Base-by-base conservation (phyloP, 2,329 filamentous ascomycete genomes). In the Amauroascus verrucosus region DNA sequence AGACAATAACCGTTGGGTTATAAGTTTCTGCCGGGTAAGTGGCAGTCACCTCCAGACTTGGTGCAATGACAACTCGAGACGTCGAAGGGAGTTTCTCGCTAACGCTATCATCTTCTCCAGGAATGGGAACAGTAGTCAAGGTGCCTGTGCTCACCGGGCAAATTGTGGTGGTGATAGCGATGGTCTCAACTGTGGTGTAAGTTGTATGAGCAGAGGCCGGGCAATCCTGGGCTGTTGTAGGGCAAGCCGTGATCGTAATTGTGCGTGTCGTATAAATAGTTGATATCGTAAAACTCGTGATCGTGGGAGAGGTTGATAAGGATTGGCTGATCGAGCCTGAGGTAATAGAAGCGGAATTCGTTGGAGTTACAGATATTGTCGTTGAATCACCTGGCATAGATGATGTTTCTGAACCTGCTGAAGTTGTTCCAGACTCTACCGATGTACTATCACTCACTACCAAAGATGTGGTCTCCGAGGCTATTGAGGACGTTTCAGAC, bases 131-230 rank as follows among this genome's bases (percentile, higher is more conserved):
- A 8, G 48, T 50, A 14, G n/a, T 43, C 16, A 50, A 20, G 14
- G 48, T 41, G 28, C 37, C 37, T 7, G 48, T 32, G 24, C 20
- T 45, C 8, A 44, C 18, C 8, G 49, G 40, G 30, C 49, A 46
- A 16, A 46, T 46, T 13, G 49, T 52, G 6, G 49, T 52, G 11
- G 49, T 52, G 26, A 52, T 37, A 16, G 49, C 8, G 16, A 46
- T 45, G 7, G 40, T 52, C 22, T 52, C 41, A 38, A 38, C 24
- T 18, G 48, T 51, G 8, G 48, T 51, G 22, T 52, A 53, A 20
- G 32, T 53, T 6, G 50, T 53, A 16, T 40, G 22, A 8, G 41
- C 6, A 40, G 22, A 37, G 13, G 41, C n/a, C n/a, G 50, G 49
- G 30, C 50, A 53, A 20, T 30, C 32, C 1, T 9, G 30, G 6